Percentiles rank a stretch among this genome's conserved stretches.
These are phyloP conservation scores for Parsonsia alboflavescens DNA, from an alignment of 257 asterid species.

Conservation along the genomic window DNA sequence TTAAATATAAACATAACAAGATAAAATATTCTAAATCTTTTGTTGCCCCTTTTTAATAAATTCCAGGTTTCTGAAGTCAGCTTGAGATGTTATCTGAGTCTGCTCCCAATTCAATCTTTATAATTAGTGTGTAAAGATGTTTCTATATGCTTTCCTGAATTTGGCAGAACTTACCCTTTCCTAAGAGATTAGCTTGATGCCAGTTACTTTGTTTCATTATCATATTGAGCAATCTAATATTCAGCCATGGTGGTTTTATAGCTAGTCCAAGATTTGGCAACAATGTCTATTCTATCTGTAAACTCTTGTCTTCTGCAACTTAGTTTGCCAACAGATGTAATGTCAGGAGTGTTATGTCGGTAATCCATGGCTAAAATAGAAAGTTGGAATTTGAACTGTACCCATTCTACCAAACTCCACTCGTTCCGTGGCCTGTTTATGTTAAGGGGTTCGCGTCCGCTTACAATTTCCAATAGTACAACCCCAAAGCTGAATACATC, in stretches of 20 bases:
- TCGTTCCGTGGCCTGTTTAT: conserved; percentile 64
- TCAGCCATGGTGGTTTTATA: neutral
- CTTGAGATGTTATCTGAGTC: neutral
- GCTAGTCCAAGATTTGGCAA: neutral
- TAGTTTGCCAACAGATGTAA: neutral
- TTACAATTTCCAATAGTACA: conserved; percentile 60
- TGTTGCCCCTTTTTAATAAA: neutral
- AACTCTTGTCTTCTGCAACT: neutral
- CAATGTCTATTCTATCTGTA: neutral
- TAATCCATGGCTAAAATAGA: neutral
- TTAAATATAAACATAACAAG: conserved; percentile 9
- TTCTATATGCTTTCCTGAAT: neutral
- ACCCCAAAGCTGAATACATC: conserved; percentile 88
- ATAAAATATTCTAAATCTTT: neutral
- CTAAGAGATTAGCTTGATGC: neutral
- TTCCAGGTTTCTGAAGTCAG: neutral
- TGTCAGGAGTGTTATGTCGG: neutral
- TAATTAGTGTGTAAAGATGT: neutral
- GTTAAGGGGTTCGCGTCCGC: conserved; percentile 84
- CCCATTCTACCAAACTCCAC: conserved; percentile 96
- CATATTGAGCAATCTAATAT: neutral
- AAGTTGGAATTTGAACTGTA: conserved; percentile 27
- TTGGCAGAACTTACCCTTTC: neutral
- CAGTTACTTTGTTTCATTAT: neutral
- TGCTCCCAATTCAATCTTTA: neutral